These are phyloP conservation scores for Cucurbita maxima DNA, from an alignment of 306 rosid genomes.

Conservation along the genomic window DNA sequence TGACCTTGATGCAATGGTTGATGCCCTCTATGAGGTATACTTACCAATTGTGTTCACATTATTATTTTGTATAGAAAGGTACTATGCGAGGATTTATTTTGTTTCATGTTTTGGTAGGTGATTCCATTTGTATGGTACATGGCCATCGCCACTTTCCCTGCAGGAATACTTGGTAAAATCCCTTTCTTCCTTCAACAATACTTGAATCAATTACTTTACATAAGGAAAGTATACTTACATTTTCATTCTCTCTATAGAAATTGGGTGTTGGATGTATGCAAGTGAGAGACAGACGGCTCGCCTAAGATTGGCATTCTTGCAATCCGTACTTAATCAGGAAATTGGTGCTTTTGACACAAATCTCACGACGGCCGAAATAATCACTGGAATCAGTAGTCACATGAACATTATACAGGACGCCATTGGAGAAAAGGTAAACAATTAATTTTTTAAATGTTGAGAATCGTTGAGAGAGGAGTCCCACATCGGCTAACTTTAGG, in stretches of 20 bases:
- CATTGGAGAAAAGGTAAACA: constrained; percentile 63
- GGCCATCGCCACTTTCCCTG: constrained; percentile 89
- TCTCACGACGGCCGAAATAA: constrained; percentile 51
- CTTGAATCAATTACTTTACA: background rate
- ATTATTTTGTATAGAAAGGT: too few relatives aligned
- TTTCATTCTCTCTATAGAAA: constrained; percentile 21
- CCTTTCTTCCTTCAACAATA: background rate
- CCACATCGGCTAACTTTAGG: too few relatives aligned
- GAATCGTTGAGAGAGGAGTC: too few relatives aligned
- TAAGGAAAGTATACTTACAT: background rate
- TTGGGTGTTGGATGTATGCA: constrained; percentile 80
- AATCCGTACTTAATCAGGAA: constrained; percentile 63
- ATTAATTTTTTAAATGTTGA: background rate
- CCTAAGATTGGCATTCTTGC: constrained; percentile 49
- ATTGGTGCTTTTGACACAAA: constrained; percentile 81
- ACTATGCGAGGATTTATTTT: background rate
- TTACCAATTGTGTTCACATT: background rate
- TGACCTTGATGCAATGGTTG: constrained; percentile 41
- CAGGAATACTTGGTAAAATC: constrained; percentile 61
- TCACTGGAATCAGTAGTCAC: constrained; percentile 56
- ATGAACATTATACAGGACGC: constrained; percentile 71
- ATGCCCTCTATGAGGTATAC: constrained; percentile 49
- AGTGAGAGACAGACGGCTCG: constrained; percentile 65
- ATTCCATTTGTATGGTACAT: constrained; percentile 90
- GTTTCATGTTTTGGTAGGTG: constrained; percentile 21